phyloP scores from a whole-genome alignment of 768 basidiomycete genomes.

The Boletellus sp. region DNA sequence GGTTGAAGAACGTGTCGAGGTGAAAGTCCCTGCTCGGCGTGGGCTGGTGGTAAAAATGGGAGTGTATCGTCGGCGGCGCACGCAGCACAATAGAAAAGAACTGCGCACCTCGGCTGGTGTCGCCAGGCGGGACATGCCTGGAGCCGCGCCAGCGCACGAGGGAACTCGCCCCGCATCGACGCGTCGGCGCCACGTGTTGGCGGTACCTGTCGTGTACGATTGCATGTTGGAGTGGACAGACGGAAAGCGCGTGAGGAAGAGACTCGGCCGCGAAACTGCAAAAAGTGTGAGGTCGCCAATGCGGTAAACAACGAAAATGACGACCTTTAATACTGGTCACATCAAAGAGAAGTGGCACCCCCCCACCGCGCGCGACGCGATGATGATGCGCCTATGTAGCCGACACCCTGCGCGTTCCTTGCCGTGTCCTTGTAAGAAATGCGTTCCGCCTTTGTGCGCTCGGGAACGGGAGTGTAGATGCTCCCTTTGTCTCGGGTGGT shows the following conservation, averaged over 20 bases:
- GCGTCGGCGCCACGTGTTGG: not conserved
- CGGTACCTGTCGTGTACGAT: not conserved
- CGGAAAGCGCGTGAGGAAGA: not conserved
- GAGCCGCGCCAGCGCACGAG: not conserved
- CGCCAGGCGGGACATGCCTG: not conserved
- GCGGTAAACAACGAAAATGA: not conserved
- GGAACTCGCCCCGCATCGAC: too few relatives aligned
- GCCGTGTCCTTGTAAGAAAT: too few relatives aligned
- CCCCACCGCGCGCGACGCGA: not conserved
- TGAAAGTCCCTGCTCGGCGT: slow-evolving; percentile 41
- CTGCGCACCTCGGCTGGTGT: slow-evolving; percentile 1
- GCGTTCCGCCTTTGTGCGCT: slow-evolving; percentile 18
- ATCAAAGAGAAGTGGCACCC: not conserved
- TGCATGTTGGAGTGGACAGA: not conserved
- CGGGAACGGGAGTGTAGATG: not conserved
- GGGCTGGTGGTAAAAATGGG: too few relatives aligned
- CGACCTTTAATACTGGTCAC: not conserved
- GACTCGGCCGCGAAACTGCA: too few relatives aligned
- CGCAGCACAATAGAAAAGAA: too few relatives aligned
- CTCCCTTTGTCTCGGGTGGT: slow-evolving; percentile 6
- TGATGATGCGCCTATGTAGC: too few relatives aligned
- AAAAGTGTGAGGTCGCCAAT: not conserved
- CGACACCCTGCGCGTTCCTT: too few relatives aligned
- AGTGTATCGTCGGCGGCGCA: too few relatives aligned
- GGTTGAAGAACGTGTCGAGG: slow-evolving; percentile 44